Evolutionary conservation across 164 flowering plant genomes (phyloP), one percentile per base, ranked within the genome.

Genomic region (Kingdonia uniflora): DNA sequence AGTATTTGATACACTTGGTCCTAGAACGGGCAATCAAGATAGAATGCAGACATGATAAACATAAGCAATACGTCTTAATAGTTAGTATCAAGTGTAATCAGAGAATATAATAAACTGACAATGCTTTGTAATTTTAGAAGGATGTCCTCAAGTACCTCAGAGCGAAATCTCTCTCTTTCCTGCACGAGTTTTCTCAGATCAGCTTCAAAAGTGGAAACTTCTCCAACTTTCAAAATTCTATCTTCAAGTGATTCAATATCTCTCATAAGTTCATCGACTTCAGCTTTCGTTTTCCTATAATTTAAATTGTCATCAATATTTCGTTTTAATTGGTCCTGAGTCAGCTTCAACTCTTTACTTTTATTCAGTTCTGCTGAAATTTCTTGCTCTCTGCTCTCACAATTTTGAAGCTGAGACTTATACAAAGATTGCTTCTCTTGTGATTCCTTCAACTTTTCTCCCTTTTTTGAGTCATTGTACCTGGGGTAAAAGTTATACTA

Each of bases 251-350:
- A 68, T 55, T 86, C 96, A 60, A 89, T 81, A 56, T 84, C 96
- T 45, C 24, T 57, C 17, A 79, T 60, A 55, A 84, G 88, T 55
- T 61, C 72, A 49, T 81, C 95, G 8, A 92, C 86, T 56, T 79
- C 78, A 54, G 79, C 77, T 64, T 84, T 92, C 46, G 77, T 76
- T 63, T 74, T 75, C 69, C 99, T 72, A 74, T 81, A 92, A 48
- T 79, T 76, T 65, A 92, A 70, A 54, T 88, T 92, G 47, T 82
- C 89, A 68, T 78, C 92, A 57, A 92, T 88, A 67, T 86, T 88
- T 60, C 95, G 65, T 63, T 74, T 82, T 43, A 92, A 19, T 45
- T 70, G 65, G 68, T 67, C 87, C 67, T 86, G 95, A 54, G 69
- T 71, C 47, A 71, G 57, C 69, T 59, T 68, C 65, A 78, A 43